Conservation (phyloP, 352 stramenopile species). For the Globisporangium echinulatum region DNA sequence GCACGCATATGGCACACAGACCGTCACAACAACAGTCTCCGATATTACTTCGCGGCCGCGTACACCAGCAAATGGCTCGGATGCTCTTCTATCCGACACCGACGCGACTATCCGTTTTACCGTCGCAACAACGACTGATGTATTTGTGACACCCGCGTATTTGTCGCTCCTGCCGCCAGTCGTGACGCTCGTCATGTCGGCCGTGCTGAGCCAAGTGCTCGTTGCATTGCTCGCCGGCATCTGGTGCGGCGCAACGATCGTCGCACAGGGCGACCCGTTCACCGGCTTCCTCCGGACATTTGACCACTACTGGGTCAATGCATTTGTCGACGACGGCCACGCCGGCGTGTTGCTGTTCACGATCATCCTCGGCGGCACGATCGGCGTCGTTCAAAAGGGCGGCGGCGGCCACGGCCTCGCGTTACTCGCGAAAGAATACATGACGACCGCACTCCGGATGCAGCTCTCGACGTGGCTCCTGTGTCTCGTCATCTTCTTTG, state of each 20-base stretch:
- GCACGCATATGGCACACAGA: slow-evolving; percentile 31
- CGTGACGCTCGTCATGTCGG: slow-evolving; percentile 73
- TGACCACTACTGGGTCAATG: slow-evolving; percentile 84
- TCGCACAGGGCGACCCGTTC: slow-evolving; percentile 68
- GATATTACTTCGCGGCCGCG: slow-evolving; percentile 1
- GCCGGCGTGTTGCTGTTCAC: slow-evolving; percentile 86
- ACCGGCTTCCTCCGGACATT: slow-evolving; percentile 77
- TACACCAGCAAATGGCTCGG: too few relatives aligned
- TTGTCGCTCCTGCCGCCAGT: slow-evolving; percentile 66
- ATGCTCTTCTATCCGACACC: slow-evolving; percentile 2
- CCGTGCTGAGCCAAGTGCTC: slow-evolving; percentile 69
- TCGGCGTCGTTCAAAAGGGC: slow-evolving; percentile 86
- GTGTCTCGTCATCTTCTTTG: slow-evolving; percentile 88
- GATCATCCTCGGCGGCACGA: slow-evolving; percentile 82
- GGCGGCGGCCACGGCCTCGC: slow-evolving; percentile 82
- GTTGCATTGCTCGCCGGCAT: slow-evolving; percentile 78
- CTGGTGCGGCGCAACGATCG: slow-evolving; percentile 83
- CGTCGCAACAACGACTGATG: slow-evolving; percentile 22
- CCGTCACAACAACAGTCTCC: slow-evolving; percentile 43
- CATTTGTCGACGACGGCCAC: slow-evolving; percentile 79
- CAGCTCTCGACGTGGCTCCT: slow-evolving; percentile 80
- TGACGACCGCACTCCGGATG: slow-evolving; percentile 79
- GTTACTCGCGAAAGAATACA: slow-evolving; percentile 70
- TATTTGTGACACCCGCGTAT: slow-evolving; percentile 67
- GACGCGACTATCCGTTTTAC: slow-evolving; percentile 33